Evolutionary conservation across 78 protist species (phyloP), one percentile per base, ranked within the genome.

Genomic region (Pelomyxa schiedti): DNA sequence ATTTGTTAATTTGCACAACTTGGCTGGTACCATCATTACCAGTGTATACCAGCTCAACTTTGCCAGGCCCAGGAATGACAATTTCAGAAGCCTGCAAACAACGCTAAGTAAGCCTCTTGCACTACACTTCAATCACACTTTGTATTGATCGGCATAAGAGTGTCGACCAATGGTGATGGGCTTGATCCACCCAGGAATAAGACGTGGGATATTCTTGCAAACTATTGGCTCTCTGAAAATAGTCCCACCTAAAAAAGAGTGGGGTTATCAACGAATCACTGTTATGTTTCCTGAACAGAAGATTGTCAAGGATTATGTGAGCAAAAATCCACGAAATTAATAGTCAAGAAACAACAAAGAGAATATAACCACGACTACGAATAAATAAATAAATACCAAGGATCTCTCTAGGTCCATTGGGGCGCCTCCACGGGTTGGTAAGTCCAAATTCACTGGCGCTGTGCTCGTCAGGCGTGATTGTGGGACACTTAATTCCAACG

Each of bases 401-500:
- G n/a, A n/a, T n/a, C n/a, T n/a, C n/a, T n/a, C n/a, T n/a, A n/a
- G n/a, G n/a, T n/a, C n/a, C n/a, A n/a, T n/a, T n/a, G n/a, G n/a
- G n/a, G n/a, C n/a, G n/a, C n/a, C n/a, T n/a, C n/a, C n/a, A n/a
- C n/a, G n/a, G n/a, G n/a, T n/a, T 47, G 58, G n/a, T n/a, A n/a
- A n/a, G n/a, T n/a, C n/a, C n/a, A n/a, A 47, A 47, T 16, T 47
- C 93, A 41, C 79, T 9, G 39, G 92, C 96, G 40, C 97, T 83
- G 8, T 42, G 86, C 79, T 91, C 95, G 42, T 92, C 95, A 26
- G 97, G 96, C 26, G 97, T 94, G 66, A 94, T 94, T 42, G 97
- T 94, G n/a, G 97, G 96, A 83, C 96, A 94, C 89, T 94, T 94
- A 80, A 94, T 86, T 68, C 95, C 97, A 65, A 94, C 95, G 39